Conservation (phyloP, 1,284 basidiomycete species). For the Tausonia pullulans region DNA sequence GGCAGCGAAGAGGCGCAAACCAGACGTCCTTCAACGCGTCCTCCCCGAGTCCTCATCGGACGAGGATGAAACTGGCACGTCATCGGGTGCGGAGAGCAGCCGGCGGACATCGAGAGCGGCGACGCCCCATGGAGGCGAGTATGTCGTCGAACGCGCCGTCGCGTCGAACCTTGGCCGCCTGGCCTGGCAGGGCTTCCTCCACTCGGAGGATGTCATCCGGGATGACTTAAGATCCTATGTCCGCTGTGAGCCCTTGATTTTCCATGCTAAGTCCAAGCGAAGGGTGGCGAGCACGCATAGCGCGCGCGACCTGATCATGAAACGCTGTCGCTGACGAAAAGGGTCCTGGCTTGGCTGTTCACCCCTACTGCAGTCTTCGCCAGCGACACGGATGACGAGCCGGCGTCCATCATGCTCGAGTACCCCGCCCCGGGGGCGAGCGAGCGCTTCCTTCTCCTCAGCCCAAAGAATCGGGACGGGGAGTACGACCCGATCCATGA, state of each 20-base stretch:
- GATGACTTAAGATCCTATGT: constrained; percentile 7
- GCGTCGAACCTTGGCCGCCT: neutral
- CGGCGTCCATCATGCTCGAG: constrained; percentile 30
- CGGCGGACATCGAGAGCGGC: neutral
- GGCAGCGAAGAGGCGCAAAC: neutral
- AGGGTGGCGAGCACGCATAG: neutral
- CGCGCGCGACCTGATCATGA: too few relatives aligned
- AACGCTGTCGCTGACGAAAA: too few relatives aligned
- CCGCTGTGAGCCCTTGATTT: constrained; percentile 11
- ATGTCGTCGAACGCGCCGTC: neutral
- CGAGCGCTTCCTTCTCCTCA: constrained; percentile 10
- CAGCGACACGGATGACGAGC: constrained; percentile 30
- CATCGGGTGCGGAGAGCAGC: neutral
- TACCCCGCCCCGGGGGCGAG: constrained; percentile 29
- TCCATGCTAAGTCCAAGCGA: neutral
- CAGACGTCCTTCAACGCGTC: neutral
- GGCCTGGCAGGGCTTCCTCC: constrained; percentile 16
- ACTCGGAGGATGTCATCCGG: constrained; percentile 16
- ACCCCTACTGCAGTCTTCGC: constrained; percentile 27
- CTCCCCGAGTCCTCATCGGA: neutral
- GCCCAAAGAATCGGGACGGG: neutral
- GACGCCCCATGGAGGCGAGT: neutral
- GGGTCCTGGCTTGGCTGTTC: neutral
- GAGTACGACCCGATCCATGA: constrained; percentile 15
- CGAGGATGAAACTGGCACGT: neutral